Evolutionary conservation across 2,329 filamentous ascomycete species (phyloP).

Genomic region (Paecilomyces fulvus): DNA sequence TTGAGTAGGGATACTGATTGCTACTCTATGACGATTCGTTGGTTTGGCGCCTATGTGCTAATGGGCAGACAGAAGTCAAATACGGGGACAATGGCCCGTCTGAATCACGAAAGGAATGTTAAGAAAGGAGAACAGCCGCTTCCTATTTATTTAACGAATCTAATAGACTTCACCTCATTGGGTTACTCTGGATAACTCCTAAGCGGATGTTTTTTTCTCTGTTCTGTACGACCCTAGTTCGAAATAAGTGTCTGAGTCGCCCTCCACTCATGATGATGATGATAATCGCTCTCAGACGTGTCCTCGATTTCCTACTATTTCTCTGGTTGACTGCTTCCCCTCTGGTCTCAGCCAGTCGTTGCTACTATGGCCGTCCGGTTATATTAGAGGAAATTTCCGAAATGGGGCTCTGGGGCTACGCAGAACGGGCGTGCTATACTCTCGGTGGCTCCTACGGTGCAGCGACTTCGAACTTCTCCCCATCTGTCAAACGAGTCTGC

Average conservation of each 20-base stretch:
- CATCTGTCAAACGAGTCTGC: neutral
- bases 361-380: neutral
- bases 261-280: neutral
- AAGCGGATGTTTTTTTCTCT: neutral
- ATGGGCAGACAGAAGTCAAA: neutral
- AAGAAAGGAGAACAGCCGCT: neutral
- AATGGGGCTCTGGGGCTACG: neutral
- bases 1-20: neutral
- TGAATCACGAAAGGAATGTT: neutral
- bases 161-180: neutral
- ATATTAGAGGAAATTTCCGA: neutral
- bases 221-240: neutral
- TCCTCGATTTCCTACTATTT: neutral
- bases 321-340: neutral
- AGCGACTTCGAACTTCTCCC: neutral
- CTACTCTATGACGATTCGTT: neutral
- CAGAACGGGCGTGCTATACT: neutral
- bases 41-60: neutral
- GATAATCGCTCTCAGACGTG: neutral
- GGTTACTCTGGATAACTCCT: neutral
- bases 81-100: no score
- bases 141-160: neutral
- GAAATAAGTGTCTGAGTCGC: neutral
- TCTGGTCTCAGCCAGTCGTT: neutral
- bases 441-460: neutral